Percentiles rank a stretch among this genome's conserved stretches.
These are phyloP conservation scores for Ceratorhiza oryzae-sativae DNA, from an alignment of 1,284 basidiomycete species.

Conservation along the genomic window DNA sequence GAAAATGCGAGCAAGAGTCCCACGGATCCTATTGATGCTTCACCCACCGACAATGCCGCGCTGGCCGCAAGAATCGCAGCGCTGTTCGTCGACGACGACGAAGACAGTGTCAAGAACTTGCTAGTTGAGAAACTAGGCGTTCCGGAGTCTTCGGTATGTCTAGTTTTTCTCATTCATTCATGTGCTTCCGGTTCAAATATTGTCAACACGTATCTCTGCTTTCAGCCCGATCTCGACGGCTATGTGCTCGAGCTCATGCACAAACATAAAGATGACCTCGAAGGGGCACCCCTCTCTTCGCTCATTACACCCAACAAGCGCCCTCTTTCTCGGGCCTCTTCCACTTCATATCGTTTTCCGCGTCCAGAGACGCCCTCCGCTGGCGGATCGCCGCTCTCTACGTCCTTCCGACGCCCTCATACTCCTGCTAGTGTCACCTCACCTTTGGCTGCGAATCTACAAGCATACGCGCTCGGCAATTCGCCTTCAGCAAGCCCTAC, in stretches of 20 bases:
- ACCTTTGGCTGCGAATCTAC: slow-evolving; percentile 63
- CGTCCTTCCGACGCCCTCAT: slow-evolving; percentile 76
- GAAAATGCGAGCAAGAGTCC: slow-evolving; percentile 31
- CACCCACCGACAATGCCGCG: slow-evolving; percentile 52
- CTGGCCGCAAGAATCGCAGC: slow-evolving; percentile 73
- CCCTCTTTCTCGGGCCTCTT: slow-evolving; percentile 78
- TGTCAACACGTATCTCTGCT: slow-evolving; percentile 45
- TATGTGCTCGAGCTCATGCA: slow-evolving; percentile 85
- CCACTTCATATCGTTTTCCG: slow-evolving; percentile 62
- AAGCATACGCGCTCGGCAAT: slow-evolving; percentile 55
- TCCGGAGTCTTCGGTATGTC: slow-evolving; percentile 74
- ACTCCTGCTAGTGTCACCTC: slow-evolving; percentile 67
- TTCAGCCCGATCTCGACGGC: slow-evolving; percentile 48
- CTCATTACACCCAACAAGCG: slow-evolving; percentile 73
- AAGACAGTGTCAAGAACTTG: slow-evolving; percentile 80
- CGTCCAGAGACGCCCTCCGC: slow-evolving; percentile 76
- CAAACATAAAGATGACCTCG: slow-evolving; percentile 80
- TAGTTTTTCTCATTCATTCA: slow-evolving; percentile 43
- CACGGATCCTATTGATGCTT: background rate
- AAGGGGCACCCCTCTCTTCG: slow-evolving; percentile 81
- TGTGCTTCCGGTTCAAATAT: slow-evolving; percentile 48
- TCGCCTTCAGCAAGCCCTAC: slow-evolving; percentile 74
- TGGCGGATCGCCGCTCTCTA: slow-evolving; percentile 62
- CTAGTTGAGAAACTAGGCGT: slow-evolving; percentile 75
- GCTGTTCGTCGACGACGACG: slow-evolving; percentile 79